Base-by-base conservation (phyloP, 176 grass and related monocot species). In the Musa itinerans region DNA sequence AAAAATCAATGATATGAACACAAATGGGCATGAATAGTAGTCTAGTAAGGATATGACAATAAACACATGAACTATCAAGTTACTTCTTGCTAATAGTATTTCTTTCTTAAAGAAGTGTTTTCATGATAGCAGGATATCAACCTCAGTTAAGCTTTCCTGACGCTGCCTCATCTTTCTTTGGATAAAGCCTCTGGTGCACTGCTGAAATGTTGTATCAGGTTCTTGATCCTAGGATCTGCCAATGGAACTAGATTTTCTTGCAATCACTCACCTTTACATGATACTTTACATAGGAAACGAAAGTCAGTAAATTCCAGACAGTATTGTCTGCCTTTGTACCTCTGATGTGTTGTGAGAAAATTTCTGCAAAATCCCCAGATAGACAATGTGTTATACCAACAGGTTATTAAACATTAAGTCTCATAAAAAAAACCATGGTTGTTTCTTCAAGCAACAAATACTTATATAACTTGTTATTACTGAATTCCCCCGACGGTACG, bases 221-320 rank as follows among this genome's bases (percentile, higher is more conserved):
- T 70, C 43, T 50, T 8, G 23, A 49, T 67, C 67, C 67, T 62
- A 29, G 10, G 16, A 68, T 49, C 8, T 16, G 54, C 17, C 43
- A 16, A 52, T 25, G 55, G 50, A 66, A 34, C 21, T 19, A 9
- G 13, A 13, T 19, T 51, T 50, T 50, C 1, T 51, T 77, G 62
- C 0, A 61, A 21, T 10, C 13, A 56, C 20, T 21, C 63, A 93
- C 94, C 88, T 98, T 93, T 86, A 98, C 85, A 52, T 98, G 90
- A 78, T 91, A 89, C 53, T 86, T 89, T 56, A 93, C 86, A 82
- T 91, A 87, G 56, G 86, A 65, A 71, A 87, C 82, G 79, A 98
- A 93, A 74, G 90, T 91, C 81, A 98, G 77, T 62, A 93, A 84
- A 53, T 91, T 91, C 86, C 90, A 93, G 3, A 88, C 82, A 7